These are phyloP conservation scores for Suillus lakei DNA, from an alignment of 768 basidiomycete genomes.

Conservation along the genomic window DNA sequence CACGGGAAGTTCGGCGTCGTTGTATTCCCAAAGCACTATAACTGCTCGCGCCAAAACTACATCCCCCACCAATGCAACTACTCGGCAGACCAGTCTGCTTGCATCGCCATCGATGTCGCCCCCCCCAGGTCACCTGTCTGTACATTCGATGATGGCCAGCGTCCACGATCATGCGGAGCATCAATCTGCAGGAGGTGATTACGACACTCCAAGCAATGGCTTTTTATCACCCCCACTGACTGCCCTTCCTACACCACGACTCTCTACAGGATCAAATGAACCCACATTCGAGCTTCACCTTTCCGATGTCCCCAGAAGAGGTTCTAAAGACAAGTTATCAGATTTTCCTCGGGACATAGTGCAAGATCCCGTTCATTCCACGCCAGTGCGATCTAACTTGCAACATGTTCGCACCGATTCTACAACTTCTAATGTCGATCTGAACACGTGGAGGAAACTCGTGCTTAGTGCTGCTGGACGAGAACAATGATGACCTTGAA, in stretches of 20 bases:
- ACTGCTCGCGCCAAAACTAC: background rate
- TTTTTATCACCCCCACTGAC: conserved; percentile 12
- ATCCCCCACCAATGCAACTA: background rate
- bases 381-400: background rate
- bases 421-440: conserved; percentile 13
- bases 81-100: background rate
- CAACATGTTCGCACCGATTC: conserved; percentile 17
- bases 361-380: background rate
- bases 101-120: background rate
- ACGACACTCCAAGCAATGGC: background rate
- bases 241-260: conserved; percentile 12
- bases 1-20: conserved; percentile 7
- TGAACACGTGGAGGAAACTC: conserved; percentile 20
- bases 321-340: background rate
- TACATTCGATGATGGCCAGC: conserved; percentile 11
- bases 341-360: conserved; percentile 11
- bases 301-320: conserved; percentile 9
- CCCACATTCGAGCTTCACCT: conserved; percentile 15
- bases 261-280: conserved; percentile 2
- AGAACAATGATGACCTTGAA: background rate
- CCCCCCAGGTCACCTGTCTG: conserved; percentile 2
- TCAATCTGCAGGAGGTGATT: background rate
- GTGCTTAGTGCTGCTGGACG: conserved; percentile 19
- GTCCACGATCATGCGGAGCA: conserved; percentile 10
- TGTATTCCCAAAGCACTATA: conserved; percentile 15